These are phyloP conservation scores for Plectosphaerella plurivora DNA, from an alignment of 2,329 filamentous ascomycete genomes.

Conservation along the genomic window DNA sequence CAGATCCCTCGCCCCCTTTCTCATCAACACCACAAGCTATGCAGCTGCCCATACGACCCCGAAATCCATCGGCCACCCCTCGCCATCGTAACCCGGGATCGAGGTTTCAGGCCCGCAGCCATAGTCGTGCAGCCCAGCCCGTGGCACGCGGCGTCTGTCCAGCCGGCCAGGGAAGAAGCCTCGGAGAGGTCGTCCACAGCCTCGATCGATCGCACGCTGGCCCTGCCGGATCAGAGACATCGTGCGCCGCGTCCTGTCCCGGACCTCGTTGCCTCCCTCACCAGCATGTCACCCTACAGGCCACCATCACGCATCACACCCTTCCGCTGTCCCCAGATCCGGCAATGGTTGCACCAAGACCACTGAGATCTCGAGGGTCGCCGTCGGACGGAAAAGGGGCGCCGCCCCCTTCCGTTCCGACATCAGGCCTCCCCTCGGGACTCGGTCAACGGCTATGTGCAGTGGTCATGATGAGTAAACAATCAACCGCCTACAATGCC, in stretches of 20 bases:
- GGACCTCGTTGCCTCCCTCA: neutral
- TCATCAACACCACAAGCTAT: neutral
- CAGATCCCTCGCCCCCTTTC: neutral
- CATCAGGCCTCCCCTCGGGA: neutral
- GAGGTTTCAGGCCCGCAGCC: neutral
- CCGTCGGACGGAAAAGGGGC: neutral
- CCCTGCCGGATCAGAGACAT: slow-evolving; percentile 4
- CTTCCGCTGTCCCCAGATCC: neutral
- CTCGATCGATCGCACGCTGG: slow-evolving; percentile 1
- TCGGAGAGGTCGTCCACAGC: neutral
- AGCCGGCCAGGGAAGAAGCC: neutral
- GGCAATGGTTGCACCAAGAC: neutral
- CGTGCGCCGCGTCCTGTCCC: neutral
- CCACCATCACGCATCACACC: neutral
- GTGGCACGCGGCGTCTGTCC: neutral
- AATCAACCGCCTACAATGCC: neutral
- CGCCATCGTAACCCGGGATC: neutral
- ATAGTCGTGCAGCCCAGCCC: neutral
- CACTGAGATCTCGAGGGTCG: neutral
- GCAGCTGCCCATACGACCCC: neutral
- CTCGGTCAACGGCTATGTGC: neutral
- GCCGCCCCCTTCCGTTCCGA: neutral
- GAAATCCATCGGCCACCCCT: neutral
- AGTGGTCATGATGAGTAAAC: slow-evolving; percentile 1
- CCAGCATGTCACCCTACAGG: too few species aligned